Base-by-base conservation (phyloP, 352 stramenopile species). In the Thalassiosira mediterranea region DNA sequence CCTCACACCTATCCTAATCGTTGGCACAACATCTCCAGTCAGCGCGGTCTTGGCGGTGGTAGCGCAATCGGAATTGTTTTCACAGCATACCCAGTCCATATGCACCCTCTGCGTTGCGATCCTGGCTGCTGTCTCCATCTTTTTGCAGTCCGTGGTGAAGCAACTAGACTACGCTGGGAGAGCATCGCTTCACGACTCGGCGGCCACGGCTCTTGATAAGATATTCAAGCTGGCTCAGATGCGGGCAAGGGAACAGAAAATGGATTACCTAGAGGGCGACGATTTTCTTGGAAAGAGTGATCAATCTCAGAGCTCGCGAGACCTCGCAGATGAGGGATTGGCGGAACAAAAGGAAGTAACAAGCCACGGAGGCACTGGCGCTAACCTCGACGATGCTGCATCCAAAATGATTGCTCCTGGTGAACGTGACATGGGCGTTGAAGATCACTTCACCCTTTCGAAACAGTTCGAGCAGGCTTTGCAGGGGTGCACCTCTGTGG, bases 91-190 rank as follows among this genome's bases (percentile, higher is more conserved):
- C n/a, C 23, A 59, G 23, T 4, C 2, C 4, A 56, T 66, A 17
- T 57, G 29, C 8, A 57, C 32, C n/a, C 31, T 66, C 19, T 37
- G 11, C 10, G 53, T 72, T 26, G 49, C 51, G 15, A 2, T 66
- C 0, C 19, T 72, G 15, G 34, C 63, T 42, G 10, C 54, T 4
- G 49, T 72, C 29, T 72, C 63, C 10, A 49, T 72, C 10, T 72
- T 72, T 13, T 72, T 46, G 63, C 63, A 72, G 31, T 65, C 63
- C 8, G 26, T 72, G 19, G 40, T 66, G 11, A 72, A 72, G 38
- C 63, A 72, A 17, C 34, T 52, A 1, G 28, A 66, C 29, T 49
- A 37, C 19, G 31, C n/a, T 11, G 51, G 51, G 2, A 65, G 52
- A 17, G 31, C 63, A 0, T 17, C 11, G 23, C 11, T 57, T 4